Evolutionary conservation across 2,329 filamentous ascomycete species (phyloP), one percentile per base, ranked within the genome.

Genomic region (Scedosporium apiospermum): DNA sequence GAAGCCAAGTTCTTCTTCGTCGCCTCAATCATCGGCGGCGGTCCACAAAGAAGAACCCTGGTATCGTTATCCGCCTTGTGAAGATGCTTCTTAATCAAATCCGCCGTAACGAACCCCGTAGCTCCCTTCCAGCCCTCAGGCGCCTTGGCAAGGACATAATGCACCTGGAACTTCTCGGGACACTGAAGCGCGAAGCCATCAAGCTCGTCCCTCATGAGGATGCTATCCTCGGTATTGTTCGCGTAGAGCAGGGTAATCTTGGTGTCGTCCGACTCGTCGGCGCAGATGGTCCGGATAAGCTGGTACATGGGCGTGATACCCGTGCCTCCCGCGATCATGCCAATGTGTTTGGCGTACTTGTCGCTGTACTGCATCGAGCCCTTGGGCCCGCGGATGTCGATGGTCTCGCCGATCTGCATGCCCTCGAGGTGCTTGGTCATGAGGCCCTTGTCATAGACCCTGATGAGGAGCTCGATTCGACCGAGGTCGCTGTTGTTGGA

Each of bases 291-390:
- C 65, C 91, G 90, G 67, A 86, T 82, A 55, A 99, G 87, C 82
- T 99, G 95, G 82, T 90, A 98, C 93, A 98, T 97, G 68, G 95
- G 95, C 12, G 95, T 95, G 76, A 99, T 96, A 65, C 95, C 95
- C 6, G 95, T 97, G 66, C 95, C 95, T 69, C 95, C 95, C 14
- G 93, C 91, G 66, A 99, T 84, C 67, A 93, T 81, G 44, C 85
- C 88, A 69, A 96, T 86, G 80, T 97, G 93, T 84, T 96, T 97
- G 38, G 85, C 77, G 77, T 97, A 98, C 78, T 98, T 98, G 70
- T 91, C 90, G 49, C 98, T 86, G 68, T 85, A 84, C 9, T 74
- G 74, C 80, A 85, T 83, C 1, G 80, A 77, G 9, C 82, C 82
- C 68, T 83, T 84, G 1, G 95, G 95, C n/a, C 95, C 95, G 83